phyloP scores from a whole-genome alignment of 371 early-diverging fungal genomes.

The Dichotomocladium elegans region DNA sequence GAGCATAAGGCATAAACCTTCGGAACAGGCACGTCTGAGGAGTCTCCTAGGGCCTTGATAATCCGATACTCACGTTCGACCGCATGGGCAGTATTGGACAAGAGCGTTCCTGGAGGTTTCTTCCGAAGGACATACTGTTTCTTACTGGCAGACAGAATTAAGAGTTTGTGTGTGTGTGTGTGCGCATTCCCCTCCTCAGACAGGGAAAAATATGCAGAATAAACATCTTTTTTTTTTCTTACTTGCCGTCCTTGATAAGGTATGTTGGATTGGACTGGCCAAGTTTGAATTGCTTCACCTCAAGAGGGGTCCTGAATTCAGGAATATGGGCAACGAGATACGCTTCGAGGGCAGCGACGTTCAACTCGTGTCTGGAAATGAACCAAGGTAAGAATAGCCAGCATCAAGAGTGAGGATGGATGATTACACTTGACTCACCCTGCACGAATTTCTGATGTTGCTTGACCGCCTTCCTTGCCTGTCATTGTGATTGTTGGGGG shows the following conservation, averaged over 20 bases:
- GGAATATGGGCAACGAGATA: slow-evolving; percentile 51
- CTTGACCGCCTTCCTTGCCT: slow-evolving; percentile 18
- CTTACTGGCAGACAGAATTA: slow-evolving; percentile 23
- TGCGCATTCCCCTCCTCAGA: slow-evolving; percentile 40
- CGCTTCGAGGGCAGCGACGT: slow-evolving; percentile 51
- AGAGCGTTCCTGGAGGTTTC: slow-evolving; percentile 84
- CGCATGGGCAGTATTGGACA: slow-evolving; percentile 87
- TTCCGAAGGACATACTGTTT: slow-evolving; percentile 81
- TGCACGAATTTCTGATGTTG: slow-evolving; percentile 25
- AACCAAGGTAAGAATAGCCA: too few species aligned
- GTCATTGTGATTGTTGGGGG: neutral
- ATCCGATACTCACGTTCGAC: slow-evolving; percentile 89
- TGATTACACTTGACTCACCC: slow-evolving; percentile 30
- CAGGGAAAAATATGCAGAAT: slow-evolving; percentile 58
- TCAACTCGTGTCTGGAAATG: slow-evolving; percentile 52
- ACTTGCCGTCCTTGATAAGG: slow-evolving; percentile 66
- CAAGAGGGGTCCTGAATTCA: slow-evolving; percentile 62
- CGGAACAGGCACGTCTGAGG: slow-evolving; percentile 86
- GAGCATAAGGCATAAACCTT: slow-evolving; percentile 81
- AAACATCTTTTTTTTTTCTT: slow-evolving; percentile 24
- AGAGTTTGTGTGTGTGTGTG: neutral
- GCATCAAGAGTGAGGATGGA: too few species aligned
- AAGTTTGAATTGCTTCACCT: slow-evolving; percentile 76
- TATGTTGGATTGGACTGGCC: slow-evolving; percentile 94
- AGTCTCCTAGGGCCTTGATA: slow-evolving; percentile 66